Base-by-base conservation (phyloP, 2,329 filamentous ascomycete genomes). In the Ophioceras dolichostomum region DNA sequence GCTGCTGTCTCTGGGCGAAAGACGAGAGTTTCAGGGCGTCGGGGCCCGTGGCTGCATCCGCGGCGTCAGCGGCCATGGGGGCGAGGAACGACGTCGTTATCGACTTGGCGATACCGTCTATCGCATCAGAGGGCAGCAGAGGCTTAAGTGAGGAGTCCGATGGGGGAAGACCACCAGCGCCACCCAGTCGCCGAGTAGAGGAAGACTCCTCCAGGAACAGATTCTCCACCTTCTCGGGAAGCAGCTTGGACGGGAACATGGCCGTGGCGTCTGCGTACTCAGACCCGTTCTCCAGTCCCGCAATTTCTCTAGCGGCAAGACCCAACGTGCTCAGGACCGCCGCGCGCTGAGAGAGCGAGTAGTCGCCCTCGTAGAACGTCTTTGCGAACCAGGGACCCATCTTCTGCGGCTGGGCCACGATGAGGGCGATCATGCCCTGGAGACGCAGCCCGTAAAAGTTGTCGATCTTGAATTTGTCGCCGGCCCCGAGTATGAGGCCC, bases 351-450 rank as follows among this genome's bases (percentile, higher is more conserved):
- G 79, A 74, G 27, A 96, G 64, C 0, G 88, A 94, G 56, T 91
- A 88, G 53, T 98, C 91, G 13, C 88, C 88, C 30, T 86, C 80
- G 53, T 95, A 96, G 53, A 91, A 93, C 0, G 83, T 81, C 39
- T 79, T 76, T 3, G 82, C 77, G 41, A 93, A 84, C 81, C 85
- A 93, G 12, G 76, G 83, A 0, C 78, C 88, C 73, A 95, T 85
- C 37, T 73, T 68, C 34, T 73, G 63, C 0, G 91, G 85, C 45
- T 83, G 75, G 1, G 84, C 79, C 3, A 91, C 68, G 0, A 94
- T 64, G 7, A 94, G 60, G 0, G 88, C 83, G 32, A 95, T 77
- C 64, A 98, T 79, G 12, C 79, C 78, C 54, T 94, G 81, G 4
- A 91, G 64, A 14, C 79, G 76, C 41, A 85, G 64, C 42, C 85